Evolutionary conservation across 768 basidiomycete genomes (phyloP).

Genomic region (Mycena filopes): DNA sequence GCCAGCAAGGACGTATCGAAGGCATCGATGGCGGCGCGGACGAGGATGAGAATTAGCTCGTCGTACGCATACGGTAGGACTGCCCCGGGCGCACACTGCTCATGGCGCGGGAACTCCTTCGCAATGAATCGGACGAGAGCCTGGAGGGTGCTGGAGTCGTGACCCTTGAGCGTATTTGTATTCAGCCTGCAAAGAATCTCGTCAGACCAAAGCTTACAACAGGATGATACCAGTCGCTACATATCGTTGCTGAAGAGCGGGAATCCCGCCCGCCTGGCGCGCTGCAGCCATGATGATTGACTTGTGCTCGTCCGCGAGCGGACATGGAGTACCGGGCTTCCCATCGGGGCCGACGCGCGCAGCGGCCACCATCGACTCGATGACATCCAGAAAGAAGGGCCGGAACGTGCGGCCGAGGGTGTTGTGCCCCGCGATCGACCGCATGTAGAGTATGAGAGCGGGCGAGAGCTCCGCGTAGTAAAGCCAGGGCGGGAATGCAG

Average conservation of each 20-base stretch:
- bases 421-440: background rate
- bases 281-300: conserved; percentile 10
- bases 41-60: background rate
- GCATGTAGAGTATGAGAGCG: conserved; percentile 1
- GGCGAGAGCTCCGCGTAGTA: conserved; percentile 27
- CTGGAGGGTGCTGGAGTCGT: conserved; percentile 11
- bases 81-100: background rate
- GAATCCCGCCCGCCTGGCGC: conserved; percentile 17
- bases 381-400: conserved; percentile 26
- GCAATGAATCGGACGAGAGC: conserved; percentile 2
- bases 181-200: conserved; percentile 11
- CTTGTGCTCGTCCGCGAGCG: conserved; percentile 12
- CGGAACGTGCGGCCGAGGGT: conserved; percentile 1
- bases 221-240: background rate
- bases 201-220: background rate
- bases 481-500: conserved; percentile 23
- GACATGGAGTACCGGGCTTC: conserved; percentile 12
- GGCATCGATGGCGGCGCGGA: conserved; percentile 1
- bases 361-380: conserved; percentile 15
- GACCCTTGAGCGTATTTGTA: conserved; percentile 17
- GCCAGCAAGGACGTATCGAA: background rate
- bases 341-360: conserved; percentile 1
- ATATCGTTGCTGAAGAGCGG: conserved; percentile 24
- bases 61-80: background rate
- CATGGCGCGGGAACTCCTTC: conserved; percentile 8